Evolutionary conservation across 2,329 filamentous ascomycete genomes (phyloP).

Genomic region (Calonectria leucothoes): DNA sequence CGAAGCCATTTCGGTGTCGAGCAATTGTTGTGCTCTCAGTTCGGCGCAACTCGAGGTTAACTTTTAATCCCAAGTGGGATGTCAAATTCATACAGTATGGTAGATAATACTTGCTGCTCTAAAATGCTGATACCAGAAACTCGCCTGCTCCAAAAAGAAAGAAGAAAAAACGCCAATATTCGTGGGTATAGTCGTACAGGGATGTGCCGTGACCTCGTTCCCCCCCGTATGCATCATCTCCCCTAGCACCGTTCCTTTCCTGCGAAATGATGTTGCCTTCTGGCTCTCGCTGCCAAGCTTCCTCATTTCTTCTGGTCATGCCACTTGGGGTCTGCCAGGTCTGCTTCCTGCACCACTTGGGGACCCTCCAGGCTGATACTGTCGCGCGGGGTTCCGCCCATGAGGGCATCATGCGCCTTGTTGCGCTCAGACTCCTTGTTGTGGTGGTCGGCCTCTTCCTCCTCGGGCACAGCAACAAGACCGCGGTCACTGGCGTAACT

Average conservation of each 20-base stretch:
- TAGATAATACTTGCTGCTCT: slow-evolving; percentile 8
- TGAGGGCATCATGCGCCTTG: slow-evolving; percentile 45
- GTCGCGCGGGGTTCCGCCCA: slow-evolving; percentile 37
- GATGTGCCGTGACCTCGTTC: slow-evolving; percentile 20
- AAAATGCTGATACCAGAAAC: slow-evolving; percentile 19
- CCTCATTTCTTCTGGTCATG: slow-evolving; percentile 14
- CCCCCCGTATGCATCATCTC: slow-evolving; percentile 20
- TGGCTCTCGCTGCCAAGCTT: not conserved
- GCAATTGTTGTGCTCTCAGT: not conserved
- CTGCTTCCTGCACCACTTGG: slow-evolving; percentile 38
- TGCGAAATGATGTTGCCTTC: not conserved
- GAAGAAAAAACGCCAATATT: slow-evolving; percentile 41
- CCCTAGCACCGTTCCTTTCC: not conserved
- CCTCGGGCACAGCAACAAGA: slow-evolving; percentile 54
- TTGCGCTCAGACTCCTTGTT: slow-evolving; percentile 32
- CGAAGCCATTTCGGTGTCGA: not conserved
- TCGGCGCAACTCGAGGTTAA: not conserved
- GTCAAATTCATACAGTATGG: slow-evolving; percentile 9
- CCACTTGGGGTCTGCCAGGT: slow-evolving; percentile 44
- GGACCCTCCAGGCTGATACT: slow-evolving; percentile 34
- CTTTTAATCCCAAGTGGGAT: not conserved
- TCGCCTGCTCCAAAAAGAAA: slow-evolving; percentile 23
- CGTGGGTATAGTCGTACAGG: slow-evolving; percentile 41
- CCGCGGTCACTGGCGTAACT: slow-evolving; percentile 53
- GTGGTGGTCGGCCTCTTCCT: slow-evolving; percentile 41